A percentile compares a stretch with the other conserved stretches of the same genome.
These are phyloP conservation scores for Populus nigra DNA, from an alignment of 345 rosid genomes.

Conservation along the genomic window DNA sequence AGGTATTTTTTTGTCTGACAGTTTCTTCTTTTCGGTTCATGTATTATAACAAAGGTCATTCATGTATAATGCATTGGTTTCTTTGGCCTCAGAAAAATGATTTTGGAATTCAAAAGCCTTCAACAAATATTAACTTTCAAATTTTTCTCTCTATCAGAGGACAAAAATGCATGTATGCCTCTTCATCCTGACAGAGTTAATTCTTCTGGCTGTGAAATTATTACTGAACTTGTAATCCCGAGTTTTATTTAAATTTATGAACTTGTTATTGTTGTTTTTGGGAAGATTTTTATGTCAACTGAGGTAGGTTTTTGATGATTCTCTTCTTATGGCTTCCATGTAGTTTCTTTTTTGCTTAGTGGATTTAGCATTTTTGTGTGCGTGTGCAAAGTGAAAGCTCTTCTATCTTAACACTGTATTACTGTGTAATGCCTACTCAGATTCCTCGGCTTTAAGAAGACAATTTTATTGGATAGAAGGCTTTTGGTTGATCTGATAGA, in stretches of 20 bases:
- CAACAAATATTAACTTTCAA: neutral
- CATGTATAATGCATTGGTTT: neutral
- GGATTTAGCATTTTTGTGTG: too few species aligned
- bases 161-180: slow-evolving; percentile 10
- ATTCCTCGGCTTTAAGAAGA: slow-evolving; percentile 85
- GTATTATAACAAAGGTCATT: neutral
- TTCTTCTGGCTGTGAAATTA: slow-evolving; percentile 14
- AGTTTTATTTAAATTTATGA: neutral
- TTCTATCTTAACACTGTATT: neutral
- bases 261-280: neutral
- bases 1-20: slow-evolving; percentile 41
- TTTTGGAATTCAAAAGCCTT: slow-evolving; percentile 14
- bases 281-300: neutral
- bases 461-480: slow-evolving; percentile 69
- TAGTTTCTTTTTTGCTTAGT: neutral
- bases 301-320: neutral
- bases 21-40: neutral
- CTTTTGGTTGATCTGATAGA: slow-evolving; percentile 81
- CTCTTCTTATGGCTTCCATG: neutral
- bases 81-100: slow-evolving; percentile 19
- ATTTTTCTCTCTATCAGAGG: slow-evolving; percentile 4
- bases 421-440: slow-evolving; percentile 32
- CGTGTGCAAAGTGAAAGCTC: neutral
- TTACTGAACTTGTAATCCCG: neutral
- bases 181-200: neutral